Evolutionary conservation across 2,329 filamentous ascomycete species (phyloP).

Genomic region (Diaporthe amygdali): DNA sequence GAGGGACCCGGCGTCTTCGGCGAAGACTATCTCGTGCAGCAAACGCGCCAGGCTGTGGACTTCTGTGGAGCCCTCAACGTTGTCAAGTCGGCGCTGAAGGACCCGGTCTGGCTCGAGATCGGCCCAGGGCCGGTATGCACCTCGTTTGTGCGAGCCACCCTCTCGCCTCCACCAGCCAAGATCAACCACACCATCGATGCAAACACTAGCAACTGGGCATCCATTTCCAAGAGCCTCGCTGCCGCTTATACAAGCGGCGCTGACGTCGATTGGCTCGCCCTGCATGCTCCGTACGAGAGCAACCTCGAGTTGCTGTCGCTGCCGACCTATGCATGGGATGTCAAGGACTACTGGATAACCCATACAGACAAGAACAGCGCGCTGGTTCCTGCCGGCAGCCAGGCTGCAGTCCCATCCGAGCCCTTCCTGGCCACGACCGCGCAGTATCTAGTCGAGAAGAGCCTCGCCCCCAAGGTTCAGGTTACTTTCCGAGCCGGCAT

Average conservation of each 20-base stretch:
- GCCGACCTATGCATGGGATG: conserved; percentile 20
- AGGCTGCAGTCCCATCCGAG: not conserved
- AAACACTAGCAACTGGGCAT: conserved; percentile 42
- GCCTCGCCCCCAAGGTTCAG: conserved; percentile 16
- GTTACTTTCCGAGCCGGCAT: conserved; percentile 19
- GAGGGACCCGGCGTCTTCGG: conserved; percentile 60
- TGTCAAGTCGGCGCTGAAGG: conserved; percentile 57
- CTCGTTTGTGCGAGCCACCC: conserved; percentile 60
- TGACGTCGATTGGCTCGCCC: conserved; percentile 21
- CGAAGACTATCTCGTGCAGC: conserved; percentile 61
- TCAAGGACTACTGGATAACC: conserved; percentile 24
- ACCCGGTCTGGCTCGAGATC: conserved; percentile 70
- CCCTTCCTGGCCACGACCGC: not conserved
- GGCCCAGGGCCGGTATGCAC: conserved; percentile 67
- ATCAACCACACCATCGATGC: conserved; percentile 61
- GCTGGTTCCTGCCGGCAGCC: not conserved
- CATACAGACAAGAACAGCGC: not conserved
- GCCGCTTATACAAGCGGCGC: conserved; percentile 13
- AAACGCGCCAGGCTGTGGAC: conserved; percentile 68
- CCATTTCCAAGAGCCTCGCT: conserved; percentile 17
- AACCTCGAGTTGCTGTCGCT: conserved; percentile 17
- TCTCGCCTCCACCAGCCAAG: conserved; percentile 57
- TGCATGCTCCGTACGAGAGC: conserved; percentile 12
- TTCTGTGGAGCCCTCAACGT: conserved; percentile 59
- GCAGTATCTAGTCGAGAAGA: conserved; percentile 24